phyloP scores from a whole-genome alignment of 495 filamentous ascomycete species.

The Penicillium steckii region DNA sequence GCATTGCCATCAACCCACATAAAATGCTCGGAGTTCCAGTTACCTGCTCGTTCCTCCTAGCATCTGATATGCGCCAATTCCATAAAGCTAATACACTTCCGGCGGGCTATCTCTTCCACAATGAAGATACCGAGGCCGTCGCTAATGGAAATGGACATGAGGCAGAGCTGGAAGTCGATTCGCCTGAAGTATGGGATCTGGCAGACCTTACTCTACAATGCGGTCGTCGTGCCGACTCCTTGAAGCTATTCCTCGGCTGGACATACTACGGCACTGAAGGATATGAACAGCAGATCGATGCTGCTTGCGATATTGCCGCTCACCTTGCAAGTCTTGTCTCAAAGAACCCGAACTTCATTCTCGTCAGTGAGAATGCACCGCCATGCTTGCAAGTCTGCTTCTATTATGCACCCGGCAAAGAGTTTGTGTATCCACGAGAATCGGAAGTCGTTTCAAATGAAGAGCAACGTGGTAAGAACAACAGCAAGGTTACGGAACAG shows the following conservation, averaged over 20 bases:
- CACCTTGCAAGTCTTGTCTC: constrained; percentile 61
- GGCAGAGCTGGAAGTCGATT: constrained; percentile 32
- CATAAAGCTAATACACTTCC: constrained; percentile 80
- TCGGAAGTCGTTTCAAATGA: constrained; percentile 32
- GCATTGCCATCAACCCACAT: constrained; percentile 85
- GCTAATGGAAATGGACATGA: constrained; percentile 14
- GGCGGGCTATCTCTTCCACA: constrained; percentile 85
- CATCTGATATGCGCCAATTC: constrained; percentile 69
- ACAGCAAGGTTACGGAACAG: constrained; percentile 65
- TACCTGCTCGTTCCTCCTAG: constrained; percentile 88
- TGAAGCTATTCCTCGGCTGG: constrained; percentile 88
- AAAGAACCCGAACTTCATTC: constrained; percentile 56
- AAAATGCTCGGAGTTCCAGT: constrained; percentile 94
- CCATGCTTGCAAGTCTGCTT: constrained; percentile 96
- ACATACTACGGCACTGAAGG: constrained; percentile 76
- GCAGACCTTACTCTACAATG: constrained; percentile 92
- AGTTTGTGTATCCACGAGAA: constrained; percentile 40
- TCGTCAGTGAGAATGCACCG: constrained; percentile 73
- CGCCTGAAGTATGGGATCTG: constrained; percentile 78
- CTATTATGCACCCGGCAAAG: constrained; percentile 67
- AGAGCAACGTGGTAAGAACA: constrained; percentile 52
- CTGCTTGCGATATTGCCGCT: constrained; percentile 63
- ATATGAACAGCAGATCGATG: constrained; percentile 62
- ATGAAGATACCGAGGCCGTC: constrained; percentile 29
- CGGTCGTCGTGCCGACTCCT: constrained; percentile 76